Evolutionary conservation across 306 rosid species (phyloP).

Genomic region (Lathyrus oleraceus): DNA sequence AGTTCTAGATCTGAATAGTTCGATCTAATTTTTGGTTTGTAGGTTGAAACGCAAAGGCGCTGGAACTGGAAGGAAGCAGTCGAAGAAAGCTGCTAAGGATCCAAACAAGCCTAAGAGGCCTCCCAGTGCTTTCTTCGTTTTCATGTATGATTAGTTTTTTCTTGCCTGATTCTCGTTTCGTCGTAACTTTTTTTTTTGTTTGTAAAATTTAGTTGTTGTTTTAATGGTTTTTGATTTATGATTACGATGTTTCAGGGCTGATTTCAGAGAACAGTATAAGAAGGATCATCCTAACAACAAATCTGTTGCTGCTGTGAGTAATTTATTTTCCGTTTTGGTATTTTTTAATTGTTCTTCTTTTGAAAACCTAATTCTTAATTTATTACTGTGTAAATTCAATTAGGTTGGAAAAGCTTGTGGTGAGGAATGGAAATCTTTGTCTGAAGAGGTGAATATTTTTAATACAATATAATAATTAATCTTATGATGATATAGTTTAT

Average conservation of each 20-base stretch:
- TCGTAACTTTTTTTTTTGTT: too few relatives aligned
- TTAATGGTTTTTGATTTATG: background rate
- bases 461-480: background rate
- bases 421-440: constrained; percentile 68
- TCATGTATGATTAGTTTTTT: constrained; percentile 54
- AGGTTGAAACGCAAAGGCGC: constrained; percentile 80
- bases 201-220: too few relatives aligned
- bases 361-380: background rate
- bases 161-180: background rate
- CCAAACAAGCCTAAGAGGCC: constrained; percentile 96
- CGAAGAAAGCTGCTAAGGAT: constrained; percentile 78
- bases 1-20: constrained; percentile 19
- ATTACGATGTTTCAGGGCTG: constrained; percentile 53
- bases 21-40: background rate
- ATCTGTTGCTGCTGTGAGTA: constrained; percentile 71
- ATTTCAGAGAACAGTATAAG: constrained; percentile 70
- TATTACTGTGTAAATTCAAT: background rate
- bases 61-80: constrained; percentile 57
- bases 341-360: background rate
- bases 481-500: background rate
- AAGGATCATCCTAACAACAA: constrained; percentile 79
- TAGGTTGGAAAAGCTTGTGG: constrained; percentile 97
- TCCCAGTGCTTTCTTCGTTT: constrained; percentile 92
- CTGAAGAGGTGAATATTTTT: constrained; percentile 72
- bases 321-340: background rate